Evolutionary conservation across 2,329 filamentous ascomycete species (phyloP).

Genomic region (Phialophora macrospora): DNA sequence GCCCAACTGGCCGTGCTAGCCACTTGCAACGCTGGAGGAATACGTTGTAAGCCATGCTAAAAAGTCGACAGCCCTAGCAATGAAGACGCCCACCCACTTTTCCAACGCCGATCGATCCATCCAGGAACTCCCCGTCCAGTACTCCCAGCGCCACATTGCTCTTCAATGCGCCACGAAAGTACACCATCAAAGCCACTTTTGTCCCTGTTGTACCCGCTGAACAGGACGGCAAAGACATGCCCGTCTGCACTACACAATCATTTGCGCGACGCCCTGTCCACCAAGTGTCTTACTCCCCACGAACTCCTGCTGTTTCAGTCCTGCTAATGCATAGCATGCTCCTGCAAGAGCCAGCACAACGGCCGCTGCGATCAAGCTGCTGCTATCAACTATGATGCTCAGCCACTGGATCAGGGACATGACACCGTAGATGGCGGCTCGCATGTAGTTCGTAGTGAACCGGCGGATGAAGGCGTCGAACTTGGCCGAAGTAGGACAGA

Average conservation of each 20-base stretch:
- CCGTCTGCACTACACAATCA: constrained; percentile 36
- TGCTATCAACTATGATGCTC: constrained; percentile 68
- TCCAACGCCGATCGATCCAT: constrained; percentile 11
- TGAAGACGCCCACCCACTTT: constrained; percentile 1
- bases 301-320: constrained; percentile 53
- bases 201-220: neutral
- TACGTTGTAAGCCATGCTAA: neutral
- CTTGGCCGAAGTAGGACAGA: constrained; percentile 88
- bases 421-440: constrained; percentile 79
- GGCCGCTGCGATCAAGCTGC: constrained; percentile 83
- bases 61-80: constrained; percentile 3
- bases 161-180: constrained; percentile 18
- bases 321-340: constrained; percentile 69
- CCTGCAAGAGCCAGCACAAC: constrained; percentile 78
- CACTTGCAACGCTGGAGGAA: neutral
- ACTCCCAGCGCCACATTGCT: constrained; percentile 15
- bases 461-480: constrained; percentile 90
- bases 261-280: constrained; percentile 64
- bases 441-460: constrained; percentile 94
- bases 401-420: constrained; percentile 87
- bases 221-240: neutral
- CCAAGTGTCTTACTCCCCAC: constrained; percentile 87
- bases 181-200: constrained; percentile 25
- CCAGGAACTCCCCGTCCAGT: neutral
- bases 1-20: neutral